These are phyloP conservation scores for Blumeria graminis DNA, from an alignment of 2,329 filamentous ascomycete genomes.

Conservation along the genomic window DNA sequence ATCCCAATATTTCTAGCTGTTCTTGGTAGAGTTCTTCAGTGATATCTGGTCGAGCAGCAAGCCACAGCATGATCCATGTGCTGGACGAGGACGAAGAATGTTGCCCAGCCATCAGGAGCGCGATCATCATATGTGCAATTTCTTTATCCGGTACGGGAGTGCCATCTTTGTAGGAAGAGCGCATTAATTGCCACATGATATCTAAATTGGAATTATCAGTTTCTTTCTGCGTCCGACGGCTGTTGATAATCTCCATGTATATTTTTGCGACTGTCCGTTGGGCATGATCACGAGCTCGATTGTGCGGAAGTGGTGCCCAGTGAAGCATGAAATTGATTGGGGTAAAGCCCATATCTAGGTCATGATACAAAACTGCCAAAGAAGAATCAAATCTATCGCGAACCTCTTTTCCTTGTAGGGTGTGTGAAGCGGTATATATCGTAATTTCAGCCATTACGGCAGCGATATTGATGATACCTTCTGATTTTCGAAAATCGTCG, in stretches of 20 bases:
- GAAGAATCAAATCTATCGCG: slow-evolving; percentile 57
- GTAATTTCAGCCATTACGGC: slow-evolving; percentile 66
- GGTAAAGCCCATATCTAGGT: slow-evolving; percentile 74
- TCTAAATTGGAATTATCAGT: slow-evolving; percentile 29
- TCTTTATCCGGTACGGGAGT: slow-evolving; percentile 57
- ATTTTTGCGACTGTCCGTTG: slow-evolving; percentile 59
- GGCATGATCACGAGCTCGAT: slow-evolving; percentile 55
- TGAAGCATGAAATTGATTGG: slow-evolving; percentile 78
- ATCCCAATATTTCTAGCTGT: slow-evolving; percentile 48
- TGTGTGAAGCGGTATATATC: slow-evolving; percentile 71
- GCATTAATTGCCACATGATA: slow-evolving; percentile 84
- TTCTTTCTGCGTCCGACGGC: slow-evolving; percentile 28
- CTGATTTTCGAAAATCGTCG: slow-evolving; percentile 39
- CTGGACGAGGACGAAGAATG: slow-evolving; percentile 70
- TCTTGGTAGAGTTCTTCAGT: slow-evolving; percentile 65
- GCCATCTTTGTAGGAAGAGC: slow-evolving; percentile 64
- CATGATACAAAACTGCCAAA: slow-evolving; percentile 64
- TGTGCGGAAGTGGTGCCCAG: slow-evolving; percentile 75
- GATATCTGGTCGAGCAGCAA: slow-evolving; percentile 54
- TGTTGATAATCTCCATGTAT: slow-evolving; percentile 61
- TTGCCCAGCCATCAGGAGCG: slow-evolving; percentile 74
- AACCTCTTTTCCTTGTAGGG: slow-evolving; percentile 65
- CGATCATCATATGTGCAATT: slow-evolving; percentile 84
- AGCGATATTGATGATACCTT: slow-evolving; percentile 46
- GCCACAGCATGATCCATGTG: slow-evolving; percentile 63